These are phyloP conservation scores for Bryum argenteum DNA, from an alignment of 225 moss, liverwort and hornwort species.

Conservation along the genomic window DNA sequence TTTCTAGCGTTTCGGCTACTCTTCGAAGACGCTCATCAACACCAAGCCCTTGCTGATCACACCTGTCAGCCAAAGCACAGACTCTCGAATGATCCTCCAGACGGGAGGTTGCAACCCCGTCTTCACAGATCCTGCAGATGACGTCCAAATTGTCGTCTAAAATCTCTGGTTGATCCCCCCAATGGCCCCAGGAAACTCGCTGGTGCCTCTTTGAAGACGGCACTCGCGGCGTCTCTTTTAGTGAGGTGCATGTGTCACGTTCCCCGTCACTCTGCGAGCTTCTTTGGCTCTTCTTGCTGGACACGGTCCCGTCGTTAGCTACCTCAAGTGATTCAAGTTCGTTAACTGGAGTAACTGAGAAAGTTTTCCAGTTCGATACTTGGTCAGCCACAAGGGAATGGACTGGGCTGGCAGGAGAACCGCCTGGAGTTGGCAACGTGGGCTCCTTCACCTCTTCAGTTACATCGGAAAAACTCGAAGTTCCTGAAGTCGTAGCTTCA, in stretches of 20 bases:
- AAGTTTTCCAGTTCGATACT: conserved; percentile 72
- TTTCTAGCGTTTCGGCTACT: conserved; percentile 84
- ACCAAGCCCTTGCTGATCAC: conserved; percentile 82
- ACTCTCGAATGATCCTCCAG: conserved; percentile 96
- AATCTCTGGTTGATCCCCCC: conserved; percentile 55
- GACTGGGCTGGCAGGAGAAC: conserved; percentile 59
- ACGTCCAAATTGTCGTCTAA: conserved; percentile 76
- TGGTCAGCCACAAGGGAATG: conserved; percentile 71
- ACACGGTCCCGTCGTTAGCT: conserved; percentile 26
- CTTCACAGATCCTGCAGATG: conserved; percentile 98
- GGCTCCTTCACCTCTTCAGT: conserved; percentile 38
- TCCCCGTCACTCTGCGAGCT: conserved; percentile 37
- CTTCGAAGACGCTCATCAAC: conserved; percentile 85
- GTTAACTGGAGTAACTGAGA: conserved; percentile 33
- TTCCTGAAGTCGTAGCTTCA: conserved; percentile 41
- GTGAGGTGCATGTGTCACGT: conserved; percentile 23
- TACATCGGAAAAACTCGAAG: conserved; percentile 38
- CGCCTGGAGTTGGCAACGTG: conserved; percentile 21
- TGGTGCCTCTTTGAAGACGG: conserved; percentile 48
- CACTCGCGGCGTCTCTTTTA: conserved; percentile 31
- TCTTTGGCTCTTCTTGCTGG: conserved; percentile 19
- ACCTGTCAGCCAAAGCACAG: conserved; percentile 96
- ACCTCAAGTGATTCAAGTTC: conserved; percentile 32
- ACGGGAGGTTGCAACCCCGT: conserved; percentile 81
- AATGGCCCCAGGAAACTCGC: conserved; percentile 83